These are phyloP conservation scores for Diaporthe vexans DNA, from an alignment of 2,329 filamentous ascomycete species.

Conservation along the genomic window DNA sequence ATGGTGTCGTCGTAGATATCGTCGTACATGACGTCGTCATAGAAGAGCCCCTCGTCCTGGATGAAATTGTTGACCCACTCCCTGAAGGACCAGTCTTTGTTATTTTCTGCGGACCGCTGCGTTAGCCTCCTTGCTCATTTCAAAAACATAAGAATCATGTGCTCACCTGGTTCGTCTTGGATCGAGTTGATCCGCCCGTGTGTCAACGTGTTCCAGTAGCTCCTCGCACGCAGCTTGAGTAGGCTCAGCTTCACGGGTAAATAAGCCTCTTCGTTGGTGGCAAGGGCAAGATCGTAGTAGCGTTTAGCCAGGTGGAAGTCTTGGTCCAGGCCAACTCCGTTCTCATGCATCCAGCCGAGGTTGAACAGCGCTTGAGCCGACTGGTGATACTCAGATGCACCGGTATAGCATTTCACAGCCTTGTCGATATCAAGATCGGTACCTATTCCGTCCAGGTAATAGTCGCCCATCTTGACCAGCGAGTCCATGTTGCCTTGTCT, in stretches of 20 bases:
- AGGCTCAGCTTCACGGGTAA: slow-evolving; percentile 91
- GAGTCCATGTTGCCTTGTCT: slow-evolving; percentile 95
- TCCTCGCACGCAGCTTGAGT: slow-evolving; percentile 85
- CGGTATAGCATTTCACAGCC: slow-evolving; percentile 92
- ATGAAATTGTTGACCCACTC: slow-evolving; percentile 93
- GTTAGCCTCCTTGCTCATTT: slow-evolving; percentile 47
- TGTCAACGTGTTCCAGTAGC: slow-evolving; percentile 94
- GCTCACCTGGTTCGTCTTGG: slow-evolving; percentile 85
- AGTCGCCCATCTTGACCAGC: slow-evolving; percentile 98
- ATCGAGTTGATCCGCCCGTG: slow-evolving; percentile 94
- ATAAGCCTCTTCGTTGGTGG: slow-evolving; percentile 94
- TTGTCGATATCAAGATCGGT: slow-evolving; percentile 81
- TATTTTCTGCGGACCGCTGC: slow-evolving; percentile 64
- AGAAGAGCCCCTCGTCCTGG: slow-evolving; percentile 75
- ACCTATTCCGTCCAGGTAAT: slow-evolving; percentile 89
- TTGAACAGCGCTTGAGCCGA: slow-evolving; percentile 98
- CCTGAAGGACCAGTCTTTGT: slow-evolving; percentile 80
- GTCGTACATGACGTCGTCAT: slow-evolving; percentile 71
- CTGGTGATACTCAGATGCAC: slow-evolving; percentile 90
- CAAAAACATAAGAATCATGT: background rate
- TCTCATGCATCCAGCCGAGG: slow-evolving; percentile 99
- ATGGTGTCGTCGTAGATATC: slow-evolving; percentile 69
- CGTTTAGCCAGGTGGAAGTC: slow-evolving; percentile 98
- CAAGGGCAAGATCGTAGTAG: slow-evolving; percentile 93
- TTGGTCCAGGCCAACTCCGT: slow-evolving; percentile 91